Evolutionary conservation across 1,284 basidiomycete species (phyloP).

Genomic region (Sporisorium reilianum): DNA sequence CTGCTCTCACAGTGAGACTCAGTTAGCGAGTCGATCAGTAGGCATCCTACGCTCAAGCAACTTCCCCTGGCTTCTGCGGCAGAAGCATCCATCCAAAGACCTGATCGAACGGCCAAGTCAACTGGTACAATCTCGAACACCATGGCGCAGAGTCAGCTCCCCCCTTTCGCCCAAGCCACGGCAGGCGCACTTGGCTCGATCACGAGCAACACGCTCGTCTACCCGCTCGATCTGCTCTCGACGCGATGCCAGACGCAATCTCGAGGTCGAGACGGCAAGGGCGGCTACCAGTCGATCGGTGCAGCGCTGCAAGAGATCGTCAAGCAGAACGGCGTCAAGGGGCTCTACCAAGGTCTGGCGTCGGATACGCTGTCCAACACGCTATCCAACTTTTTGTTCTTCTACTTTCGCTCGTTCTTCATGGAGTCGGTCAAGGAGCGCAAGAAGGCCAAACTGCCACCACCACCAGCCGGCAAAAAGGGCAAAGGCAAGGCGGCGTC

Average conservation of each 20-base stretch:
- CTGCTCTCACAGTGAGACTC: too few relatives aligned
- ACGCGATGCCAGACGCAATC: conserved; percentile 69
- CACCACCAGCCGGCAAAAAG: conserved; percentile 12
- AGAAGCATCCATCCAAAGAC: background rate
- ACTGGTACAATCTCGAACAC: too few relatives aligned
- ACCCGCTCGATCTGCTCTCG: conserved; percentile 72
- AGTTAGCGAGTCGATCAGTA: too few relatives aligned
- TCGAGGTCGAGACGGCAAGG: conserved; percentile 36
- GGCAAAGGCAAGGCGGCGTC: conserved; percentile 28
- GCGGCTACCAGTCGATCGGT: conserved; percentile 39
- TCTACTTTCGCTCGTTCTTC: conserved; percentile 60
- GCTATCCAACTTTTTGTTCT: conserved; percentile 67
- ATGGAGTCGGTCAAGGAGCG: conserved; percentile 38
- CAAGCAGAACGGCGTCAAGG: conserved; percentile 47
- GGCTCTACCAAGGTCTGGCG: conserved; percentile 69
- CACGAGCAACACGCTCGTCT: conserved; percentile 71
- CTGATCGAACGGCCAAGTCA: background rate
- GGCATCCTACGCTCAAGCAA: background rate
- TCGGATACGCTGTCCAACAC: conserved; percentile 71
- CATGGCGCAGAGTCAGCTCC: conserved; percentile 56
- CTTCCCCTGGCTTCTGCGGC: background rate
- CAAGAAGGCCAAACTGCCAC: conserved; percentile 29
- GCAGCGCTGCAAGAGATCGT: conserved; percentile 54
- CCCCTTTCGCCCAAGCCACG: conserved; percentile 71
- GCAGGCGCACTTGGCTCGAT: conserved; percentile 70